Conservation (phyloP, 305 asterid genomes). For the Rubia occidens region DNA sequence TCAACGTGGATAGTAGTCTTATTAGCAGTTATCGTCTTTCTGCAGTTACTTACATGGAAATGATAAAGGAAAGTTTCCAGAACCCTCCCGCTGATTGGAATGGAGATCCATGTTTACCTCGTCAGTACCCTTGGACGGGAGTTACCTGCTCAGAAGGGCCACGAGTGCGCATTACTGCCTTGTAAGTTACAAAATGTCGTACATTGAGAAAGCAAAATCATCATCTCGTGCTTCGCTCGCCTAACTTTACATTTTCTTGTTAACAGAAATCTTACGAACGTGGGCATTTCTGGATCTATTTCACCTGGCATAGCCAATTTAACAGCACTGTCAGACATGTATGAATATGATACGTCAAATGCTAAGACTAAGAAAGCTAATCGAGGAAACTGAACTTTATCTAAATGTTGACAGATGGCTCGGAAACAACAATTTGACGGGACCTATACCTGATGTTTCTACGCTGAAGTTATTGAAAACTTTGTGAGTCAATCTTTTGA, state of each 20-base stretch:
- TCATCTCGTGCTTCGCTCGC: not conserved
- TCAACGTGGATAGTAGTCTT: no score
- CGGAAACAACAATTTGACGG: conserved; percentile 64
- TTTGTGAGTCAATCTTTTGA: conserved; percentile 46
- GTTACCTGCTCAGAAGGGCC: conserved; percentile 60
- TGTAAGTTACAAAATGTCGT: conserved; percentile 46
- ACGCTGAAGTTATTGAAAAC: conserved; percentile 46
- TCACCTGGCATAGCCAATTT: conserved; percentile 55
- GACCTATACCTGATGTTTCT: conserved; percentile 67
- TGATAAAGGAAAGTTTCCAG: conserved; percentile 44
- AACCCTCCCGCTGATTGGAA: conserved; percentile 81
- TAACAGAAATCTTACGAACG: conserved; percentile 57
- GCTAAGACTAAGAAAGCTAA: conserved; percentile 4
- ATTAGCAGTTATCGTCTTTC: not conserved
- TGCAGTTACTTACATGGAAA: conserved; percentile 68
- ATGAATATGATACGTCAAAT: conserved; percentile 22
- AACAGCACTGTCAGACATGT: conserved; percentile 74
- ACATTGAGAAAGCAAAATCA: not conserved
- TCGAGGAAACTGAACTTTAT: conserved; percentile 16
- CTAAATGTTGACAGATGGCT: conserved; percentile 45
- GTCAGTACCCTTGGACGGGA: conserved; percentile 73
- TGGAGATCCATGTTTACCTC: conserved; percentile 92
- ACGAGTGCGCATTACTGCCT: conserved; percentile 51
- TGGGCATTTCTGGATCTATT: conserved; percentile 63
- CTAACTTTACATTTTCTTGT: conserved; percentile 4